Conservation (phyloP, 208 protist species). For the Endotrypanum monterogeii region DNA sequence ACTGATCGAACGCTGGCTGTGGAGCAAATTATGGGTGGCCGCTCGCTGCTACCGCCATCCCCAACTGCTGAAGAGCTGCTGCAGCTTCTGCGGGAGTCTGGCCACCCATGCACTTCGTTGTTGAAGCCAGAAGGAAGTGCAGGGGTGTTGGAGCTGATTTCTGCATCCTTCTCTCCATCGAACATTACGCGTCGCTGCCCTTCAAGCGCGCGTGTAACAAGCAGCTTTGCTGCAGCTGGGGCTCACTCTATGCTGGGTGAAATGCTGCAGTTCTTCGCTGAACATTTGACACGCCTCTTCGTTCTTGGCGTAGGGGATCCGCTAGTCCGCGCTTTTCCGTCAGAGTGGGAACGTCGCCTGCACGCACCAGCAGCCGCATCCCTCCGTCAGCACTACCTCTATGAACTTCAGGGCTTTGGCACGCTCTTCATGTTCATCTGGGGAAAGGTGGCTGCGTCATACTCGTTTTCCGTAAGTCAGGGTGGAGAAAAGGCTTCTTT, state of each 20-base stretch:
- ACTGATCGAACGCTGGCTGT: constrained; percentile 24
- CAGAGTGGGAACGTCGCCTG: constrained; percentile 53
- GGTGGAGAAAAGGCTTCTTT: neutral
- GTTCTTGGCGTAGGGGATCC: constrained; percentile 44
- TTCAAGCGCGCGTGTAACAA: constrained; percentile 38
- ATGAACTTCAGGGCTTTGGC: constrained; percentile 79
- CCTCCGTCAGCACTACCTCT: constrained; percentile 39
- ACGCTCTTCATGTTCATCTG: constrained; percentile 65
- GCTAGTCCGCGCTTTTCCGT: constrained; percentile 45
- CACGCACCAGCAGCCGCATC: constrained; percentile 14
- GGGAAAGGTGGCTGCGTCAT: constrained; percentile 44
- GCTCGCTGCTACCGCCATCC: constrained; percentile 42
- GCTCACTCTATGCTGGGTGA: constrained; percentile 62
- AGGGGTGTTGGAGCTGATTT: neutral
- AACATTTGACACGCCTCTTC: constrained; percentile 50
- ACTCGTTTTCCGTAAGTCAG: constrained; percentile 7
- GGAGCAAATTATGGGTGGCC: constrained; percentile 21
- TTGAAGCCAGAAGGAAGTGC: neutral
- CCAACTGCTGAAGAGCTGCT: constrained; percentile 32
- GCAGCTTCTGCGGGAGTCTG: constrained; percentile 15
- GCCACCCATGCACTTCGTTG: neutral
- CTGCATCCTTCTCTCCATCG: neutral
- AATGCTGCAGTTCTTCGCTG: constrained; percentile 65
- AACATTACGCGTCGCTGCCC: constrained; percentile 31
- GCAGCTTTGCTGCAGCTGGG: constrained; percentile 60